phyloP scores from a whole-genome alignment of 2,329 filamentous ascomycete genomes.

The Cytospora chrysosperma region DNA sequence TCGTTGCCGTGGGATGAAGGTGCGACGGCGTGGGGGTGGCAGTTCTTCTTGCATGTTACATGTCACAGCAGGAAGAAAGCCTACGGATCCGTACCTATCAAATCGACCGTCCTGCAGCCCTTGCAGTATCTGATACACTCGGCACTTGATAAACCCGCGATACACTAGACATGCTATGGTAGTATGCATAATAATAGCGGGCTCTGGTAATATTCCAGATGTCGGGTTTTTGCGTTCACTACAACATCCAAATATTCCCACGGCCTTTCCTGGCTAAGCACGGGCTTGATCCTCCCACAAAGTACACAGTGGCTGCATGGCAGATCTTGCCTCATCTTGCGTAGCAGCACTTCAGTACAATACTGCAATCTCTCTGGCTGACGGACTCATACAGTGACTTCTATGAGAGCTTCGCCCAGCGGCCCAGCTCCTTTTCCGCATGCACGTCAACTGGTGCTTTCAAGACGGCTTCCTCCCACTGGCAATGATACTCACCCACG shows the following conservation, averaged over 20 bases:
- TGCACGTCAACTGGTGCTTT: background rate
- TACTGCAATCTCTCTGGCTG: no score
- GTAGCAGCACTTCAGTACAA: no score
- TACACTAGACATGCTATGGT: background rate
- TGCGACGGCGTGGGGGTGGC: background rate
- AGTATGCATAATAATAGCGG: slow-evolving; percentile 7
- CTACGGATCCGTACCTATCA: background rate
- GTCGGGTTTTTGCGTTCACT: slow-evolving; percentile 1
- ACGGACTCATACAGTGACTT: no score
- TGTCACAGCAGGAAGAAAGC: background rate
- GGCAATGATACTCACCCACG: slow-evolving; percentile 34
- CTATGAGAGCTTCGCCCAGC: background rate
- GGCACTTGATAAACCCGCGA: slow-evolving; percentile 2
- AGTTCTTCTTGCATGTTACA: background rate
- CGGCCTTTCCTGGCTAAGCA: slow-evolving; percentile 9
- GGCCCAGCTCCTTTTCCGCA: background rate
- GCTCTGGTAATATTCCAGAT: background rate
- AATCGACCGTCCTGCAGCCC: slow-evolving; percentile 9
- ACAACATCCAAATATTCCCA: background rate
- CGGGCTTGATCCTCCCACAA: background rate
- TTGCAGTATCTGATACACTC: slow-evolving; percentile 22
- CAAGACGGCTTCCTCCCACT: slow-evolving; percentile 26
- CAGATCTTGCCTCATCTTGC: background rate
- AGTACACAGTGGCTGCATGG: slow-evolving; percentile 1
- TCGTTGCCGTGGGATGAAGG: background rate